phyloP scores from a whole-genome alignment of 164 flowering plant genomes.

The Aristolochia fimbriata region DNA sequence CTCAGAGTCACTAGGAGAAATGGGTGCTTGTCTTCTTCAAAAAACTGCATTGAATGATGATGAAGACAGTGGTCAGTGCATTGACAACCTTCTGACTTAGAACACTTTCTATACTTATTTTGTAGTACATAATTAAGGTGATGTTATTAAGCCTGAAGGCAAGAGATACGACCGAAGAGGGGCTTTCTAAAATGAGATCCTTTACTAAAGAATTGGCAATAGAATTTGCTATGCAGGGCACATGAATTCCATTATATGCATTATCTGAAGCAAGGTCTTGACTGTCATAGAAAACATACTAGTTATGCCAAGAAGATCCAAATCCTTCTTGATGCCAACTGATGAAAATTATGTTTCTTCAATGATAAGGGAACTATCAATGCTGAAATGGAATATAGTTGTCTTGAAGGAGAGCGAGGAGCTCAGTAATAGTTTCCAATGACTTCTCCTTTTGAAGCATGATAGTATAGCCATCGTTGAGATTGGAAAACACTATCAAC shows the following conservation, averaged over 20 bases:
- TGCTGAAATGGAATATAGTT: background rate
- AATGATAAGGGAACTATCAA: background rate
- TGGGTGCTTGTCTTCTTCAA: slow-evolving; percentile 86
- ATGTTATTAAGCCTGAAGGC: too few relatives aligned
- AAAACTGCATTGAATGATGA: slow-evolving; percentile 78
- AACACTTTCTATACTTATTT: too few relatives aligned
- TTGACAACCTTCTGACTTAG: background rate
- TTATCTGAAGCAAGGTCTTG: too few relatives aligned
- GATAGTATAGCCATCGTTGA: too few relatives aligned
- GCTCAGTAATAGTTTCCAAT: background rate
- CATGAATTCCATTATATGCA: too few relatives aligned
- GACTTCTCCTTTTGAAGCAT: too few relatives aligned
- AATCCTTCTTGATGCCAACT: background rate
- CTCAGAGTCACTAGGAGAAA: slow-evolving; percentile 74
- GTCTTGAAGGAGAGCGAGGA: background rate
- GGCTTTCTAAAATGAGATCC: too few relatives aligned
- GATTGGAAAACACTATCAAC: too few relatives aligned
- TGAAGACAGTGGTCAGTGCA: slow-evolving; percentile 74
- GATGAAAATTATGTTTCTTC: background rate
- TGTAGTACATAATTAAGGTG: too few relatives aligned
- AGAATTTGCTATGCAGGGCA: too few relatives aligned
- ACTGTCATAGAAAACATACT: background rate
- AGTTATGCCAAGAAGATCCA: background rate
- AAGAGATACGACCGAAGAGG: too few relatives aligned
- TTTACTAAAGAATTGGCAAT: too few relatives aligned